Conservation (phyloP, 2,329 filamentous ascomycete species). For the Ophiosphaerella korrae region DNA sequence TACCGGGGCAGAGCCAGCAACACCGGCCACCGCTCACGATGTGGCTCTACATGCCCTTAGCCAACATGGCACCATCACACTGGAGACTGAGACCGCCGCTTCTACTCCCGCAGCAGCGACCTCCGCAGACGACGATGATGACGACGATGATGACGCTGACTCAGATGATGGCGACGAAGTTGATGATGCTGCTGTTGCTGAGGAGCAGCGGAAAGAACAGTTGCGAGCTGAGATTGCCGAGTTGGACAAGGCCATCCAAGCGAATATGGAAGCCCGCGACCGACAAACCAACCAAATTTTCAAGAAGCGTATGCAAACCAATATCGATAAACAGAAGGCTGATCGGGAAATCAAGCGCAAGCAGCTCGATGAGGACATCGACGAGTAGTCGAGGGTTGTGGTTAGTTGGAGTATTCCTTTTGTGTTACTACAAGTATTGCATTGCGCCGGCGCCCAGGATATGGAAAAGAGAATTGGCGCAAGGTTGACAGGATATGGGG, state of each 20-base stretch:
- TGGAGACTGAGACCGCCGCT: slow-evolving; percentile 38
- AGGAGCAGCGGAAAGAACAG: slow-evolving; percentile 53
- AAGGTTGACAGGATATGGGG: background rate
- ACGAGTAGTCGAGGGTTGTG: slow-evolving; percentile 13
- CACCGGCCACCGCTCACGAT: slow-evolving; percentile 42
- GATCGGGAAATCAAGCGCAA: slow-evolving; percentile 62
- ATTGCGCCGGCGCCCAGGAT: slow-evolving; percentile 1
- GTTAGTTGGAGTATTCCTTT: background rate
- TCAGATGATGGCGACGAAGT: slow-evolving; percentile 49
- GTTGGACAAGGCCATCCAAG: slow-evolving; percentile 57
- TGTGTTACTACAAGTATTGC: slow-evolving; percentile 1
- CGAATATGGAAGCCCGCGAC: slow-evolving; percentile 50
- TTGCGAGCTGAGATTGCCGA: slow-evolving; percentile 61
- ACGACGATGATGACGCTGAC: slow-evolving; percentile 52
- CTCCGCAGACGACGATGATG: slow-evolving; percentile 49
- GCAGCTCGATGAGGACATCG: slow-evolving; percentile 44
- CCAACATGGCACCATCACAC: slow-evolving; percentile 30
- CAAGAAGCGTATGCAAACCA: slow-evolving; percentile 55
- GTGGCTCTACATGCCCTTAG: slow-evolving; percentile 46
- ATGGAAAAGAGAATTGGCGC: background rate
- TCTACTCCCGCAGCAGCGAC: slow-evolving; percentile 41
- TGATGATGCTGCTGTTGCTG: slow-evolving; percentile 54
- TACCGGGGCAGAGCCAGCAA: slow-evolving; percentile 35
- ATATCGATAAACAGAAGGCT: slow-evolving; percentile 52
- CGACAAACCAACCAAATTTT: slow-evolving; percentile 56